Conservation (phyloP, 345 rosid species). For the Dimocarpus longan region DNA sequence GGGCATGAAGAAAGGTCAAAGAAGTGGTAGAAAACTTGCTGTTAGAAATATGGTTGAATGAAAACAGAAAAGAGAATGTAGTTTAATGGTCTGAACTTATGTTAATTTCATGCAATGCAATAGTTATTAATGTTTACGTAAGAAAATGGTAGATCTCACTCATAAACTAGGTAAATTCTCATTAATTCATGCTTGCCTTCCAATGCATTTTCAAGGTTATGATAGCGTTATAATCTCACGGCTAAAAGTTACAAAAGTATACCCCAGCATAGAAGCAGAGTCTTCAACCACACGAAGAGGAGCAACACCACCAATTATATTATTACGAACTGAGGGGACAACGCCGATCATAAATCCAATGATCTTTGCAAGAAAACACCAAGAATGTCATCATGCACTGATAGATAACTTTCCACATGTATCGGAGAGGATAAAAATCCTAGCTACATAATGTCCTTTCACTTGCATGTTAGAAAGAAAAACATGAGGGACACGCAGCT, state of each 20-base stretch:
- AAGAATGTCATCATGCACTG: neutral
- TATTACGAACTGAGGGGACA: constrained; percentile 25
- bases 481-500: neutral
- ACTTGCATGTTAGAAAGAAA: neutral
- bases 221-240: neutral
- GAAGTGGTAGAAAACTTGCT: neutral
- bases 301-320: constrained; percentile 38
- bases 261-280: constrained; percentile 45
- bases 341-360: constrained; percentile 39
- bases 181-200: no score
- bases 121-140: no score
- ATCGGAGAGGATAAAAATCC: neutral
- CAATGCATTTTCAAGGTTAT: no score
- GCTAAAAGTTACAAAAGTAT: neutral
- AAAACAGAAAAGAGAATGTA: neutral
- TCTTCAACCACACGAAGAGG: constrained; percentile 40
- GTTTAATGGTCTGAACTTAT: no score
- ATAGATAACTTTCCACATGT: neutral
- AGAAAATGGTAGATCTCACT: no score
- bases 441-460: neutral
- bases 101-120: no score
- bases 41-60: neutral
- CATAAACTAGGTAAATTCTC: no score
- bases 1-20: no score
- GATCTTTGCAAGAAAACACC: constrained; percentile 16